Evolutionary conservation across 1,139 yeast species (phyloP).

Genomic region (Yamadazyma triangularis): DNA sequence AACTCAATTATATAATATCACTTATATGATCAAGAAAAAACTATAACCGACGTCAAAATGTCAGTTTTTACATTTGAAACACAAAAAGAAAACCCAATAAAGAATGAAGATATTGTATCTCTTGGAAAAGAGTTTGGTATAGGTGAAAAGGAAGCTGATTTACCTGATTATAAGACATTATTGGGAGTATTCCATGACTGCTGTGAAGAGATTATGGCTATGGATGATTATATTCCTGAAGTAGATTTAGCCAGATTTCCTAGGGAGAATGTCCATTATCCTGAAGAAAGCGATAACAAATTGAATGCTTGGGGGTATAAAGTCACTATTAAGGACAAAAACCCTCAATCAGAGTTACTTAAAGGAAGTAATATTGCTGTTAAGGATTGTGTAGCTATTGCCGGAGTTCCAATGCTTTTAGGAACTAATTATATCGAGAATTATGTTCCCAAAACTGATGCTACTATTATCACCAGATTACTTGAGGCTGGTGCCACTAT

Average conservation of each 20-base stretch:
- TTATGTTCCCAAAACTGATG: conserved; percentile 12
- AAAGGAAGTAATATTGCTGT: conserved; percentile 5
- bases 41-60: conserved; percentile 6
- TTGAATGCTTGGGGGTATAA: conserved; percentile 12
- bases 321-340: conserved; percentile 6
- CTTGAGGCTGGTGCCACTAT: conserved; percentile 12
- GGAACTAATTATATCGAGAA: conserved; percentile 12
- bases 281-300: conserved; percentile 14
- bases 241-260: conserved; percentile 25
- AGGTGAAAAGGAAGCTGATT: conserved; percentile 6
- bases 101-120: conserved; percentile 7
- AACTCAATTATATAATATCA: too few species aligned
- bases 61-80: conserved; percentile 11
- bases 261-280: conserved; percentile 18
- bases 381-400: conserved; percentile 12
- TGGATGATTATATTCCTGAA: conserved; percentile 14
- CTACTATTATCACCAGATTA: conserved; percentile 12
- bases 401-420: conserved; percentile 12
- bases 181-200: conserved; percentile 17
- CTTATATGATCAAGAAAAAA: too few species aligned
- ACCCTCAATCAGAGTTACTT: conserved; percentile 1
- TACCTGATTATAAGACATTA: conserved; percentile 13
- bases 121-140: conserved; percentile 11
- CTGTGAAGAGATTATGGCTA: conserved; percentile 13
- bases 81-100: conserved; percentile 13